Conservation (phyloP, 129 eudicot species). For the Artemisia argyi region DNA sequence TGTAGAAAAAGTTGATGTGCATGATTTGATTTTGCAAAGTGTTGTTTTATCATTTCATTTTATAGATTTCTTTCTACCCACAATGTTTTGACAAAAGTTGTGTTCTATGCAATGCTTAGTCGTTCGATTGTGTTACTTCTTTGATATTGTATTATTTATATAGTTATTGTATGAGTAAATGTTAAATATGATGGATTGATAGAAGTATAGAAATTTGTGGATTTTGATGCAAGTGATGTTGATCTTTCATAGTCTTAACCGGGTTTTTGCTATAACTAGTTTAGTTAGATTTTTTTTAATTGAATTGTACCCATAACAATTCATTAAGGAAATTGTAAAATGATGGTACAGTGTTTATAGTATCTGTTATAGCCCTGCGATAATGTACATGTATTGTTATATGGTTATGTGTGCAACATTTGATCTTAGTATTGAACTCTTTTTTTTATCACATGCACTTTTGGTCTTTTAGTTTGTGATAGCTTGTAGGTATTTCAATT, state of each 20-base stretch:
- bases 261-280: background rate
- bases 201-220: background rate
- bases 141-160: background rate
- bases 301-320: background rate
- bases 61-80: conserved; percentile 19
- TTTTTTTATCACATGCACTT: too few relatives aligned
- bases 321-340: background rate
- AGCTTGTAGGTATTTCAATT: too few relatives aligned
- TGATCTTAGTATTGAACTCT: too few relatives aligned
- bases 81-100: conserved; percentile 9
- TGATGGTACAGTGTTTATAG: background rate
- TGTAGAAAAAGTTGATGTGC: conserved; percentile 39
- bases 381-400: too few relatives aligned
- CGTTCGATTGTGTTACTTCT: background rate
- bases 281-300: background rate
- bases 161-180: background rate
- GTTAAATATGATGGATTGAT: background rate
- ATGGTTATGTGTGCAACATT: too few relatives aligned
- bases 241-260: background rate
- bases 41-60: conserved; percentile 18
- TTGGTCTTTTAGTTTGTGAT: too few relatives aligned
- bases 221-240: background rate
- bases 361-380: background rate
- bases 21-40: conserved; percentile 36
- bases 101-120: conserved; percentile 13